A percentile compares a stretch with the other conserved stretches of the same genome.
phyloP scores from a whole-genome alignment of 23 red algal species.

The Porphyridium purpureum region DNA sequence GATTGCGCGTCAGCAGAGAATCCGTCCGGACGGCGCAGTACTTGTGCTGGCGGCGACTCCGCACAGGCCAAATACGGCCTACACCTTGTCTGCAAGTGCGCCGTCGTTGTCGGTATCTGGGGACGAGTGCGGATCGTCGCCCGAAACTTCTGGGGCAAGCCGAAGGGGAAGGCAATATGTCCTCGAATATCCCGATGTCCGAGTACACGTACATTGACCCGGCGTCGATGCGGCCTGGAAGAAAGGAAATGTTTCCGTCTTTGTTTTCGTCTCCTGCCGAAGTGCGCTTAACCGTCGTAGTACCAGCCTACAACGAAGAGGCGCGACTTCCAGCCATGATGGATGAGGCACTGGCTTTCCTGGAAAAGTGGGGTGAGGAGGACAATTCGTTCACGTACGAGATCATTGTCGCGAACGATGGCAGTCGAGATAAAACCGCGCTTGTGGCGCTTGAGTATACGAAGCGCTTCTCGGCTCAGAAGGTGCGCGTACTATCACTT shows the following conservation, averaged over 20 bases:
- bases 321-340: conserved; percentile 57
- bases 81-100: no score
- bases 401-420: conserved; percentile 84
- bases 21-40: no score
- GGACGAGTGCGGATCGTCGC: no score
- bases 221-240: no score
- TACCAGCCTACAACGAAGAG: conserved; percentile 92
- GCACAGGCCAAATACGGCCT: no score
- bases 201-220: no score
- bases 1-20: no score
- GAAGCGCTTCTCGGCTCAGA: background rate
- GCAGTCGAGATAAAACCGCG: conserved; percentile 55
- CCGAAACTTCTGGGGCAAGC: no score
- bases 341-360: conserved; percentile 42
- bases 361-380: conserved; percentile 4
- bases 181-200: no score
- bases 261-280: background rate
- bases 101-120: no score
- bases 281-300: conserved; percentile 26
- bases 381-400: conserved; percentile 41
- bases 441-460: conserved; percentile 27
- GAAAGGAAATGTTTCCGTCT: background rate
- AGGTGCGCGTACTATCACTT: conserved; percentile 42
- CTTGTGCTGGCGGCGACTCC: no score
- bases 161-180: no score